phyloP scores from a whole-genome alignment of 2,329 filamentous ascomycete genomes.

The Diaporthe citrichinensis region DNA sequence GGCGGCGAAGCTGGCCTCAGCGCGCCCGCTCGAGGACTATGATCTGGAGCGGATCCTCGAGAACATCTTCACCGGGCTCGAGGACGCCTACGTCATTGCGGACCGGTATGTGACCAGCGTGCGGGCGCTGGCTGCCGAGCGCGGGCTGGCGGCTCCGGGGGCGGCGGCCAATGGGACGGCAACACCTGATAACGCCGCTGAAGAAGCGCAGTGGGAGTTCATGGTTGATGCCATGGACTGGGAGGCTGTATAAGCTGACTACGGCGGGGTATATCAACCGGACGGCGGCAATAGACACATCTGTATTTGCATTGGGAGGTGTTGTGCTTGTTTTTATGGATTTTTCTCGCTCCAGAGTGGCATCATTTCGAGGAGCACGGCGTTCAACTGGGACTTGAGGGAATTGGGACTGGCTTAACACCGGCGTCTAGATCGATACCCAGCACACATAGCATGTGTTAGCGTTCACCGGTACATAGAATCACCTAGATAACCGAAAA shows the following conservation, averaged over 20 bases:
- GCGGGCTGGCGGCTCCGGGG: slow-evolving; percentile 44
- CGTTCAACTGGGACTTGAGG: neutral
- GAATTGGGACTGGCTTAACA: neutral
- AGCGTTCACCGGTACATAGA: neutral
- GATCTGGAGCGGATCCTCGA: slow-evolving; percentile 72
- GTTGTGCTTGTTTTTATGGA: neutral
- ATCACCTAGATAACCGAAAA: slow-evolving; percentile 33
- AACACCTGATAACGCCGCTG: slow-evolving; percentile 41
- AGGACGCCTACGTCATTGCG: slow-evolving; percentile 69
- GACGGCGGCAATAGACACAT: neutral
- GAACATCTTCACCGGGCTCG: slow-evolving; percentile 70
- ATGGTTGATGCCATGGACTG: slow-evolving; percentile 74
- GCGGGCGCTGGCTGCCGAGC: slow-evolving; percentile 40
- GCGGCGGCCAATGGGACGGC: slow-evolving; percentile 42
- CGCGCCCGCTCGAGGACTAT: slow-evolving; percentile 68
- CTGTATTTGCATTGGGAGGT: neutral
- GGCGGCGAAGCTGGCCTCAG: slow-evolving; percentile 34
- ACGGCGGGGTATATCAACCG: too few species aligned
- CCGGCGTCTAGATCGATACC: slow-evolving; percentile 5
- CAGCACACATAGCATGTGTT: neutral
- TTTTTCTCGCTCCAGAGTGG: neutral
- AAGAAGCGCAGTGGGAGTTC: slow-evolving; percentile 67
- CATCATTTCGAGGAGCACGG: neutral
- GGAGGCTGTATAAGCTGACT: slow-evolving; percentile 55
- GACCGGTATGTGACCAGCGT: slow-evolving; percentile 55